These are phyloP conservation scores for Candida freyschussii DNA, from an alignment of 1,139 yeast species.

Conservation along the genomic window DNA sequence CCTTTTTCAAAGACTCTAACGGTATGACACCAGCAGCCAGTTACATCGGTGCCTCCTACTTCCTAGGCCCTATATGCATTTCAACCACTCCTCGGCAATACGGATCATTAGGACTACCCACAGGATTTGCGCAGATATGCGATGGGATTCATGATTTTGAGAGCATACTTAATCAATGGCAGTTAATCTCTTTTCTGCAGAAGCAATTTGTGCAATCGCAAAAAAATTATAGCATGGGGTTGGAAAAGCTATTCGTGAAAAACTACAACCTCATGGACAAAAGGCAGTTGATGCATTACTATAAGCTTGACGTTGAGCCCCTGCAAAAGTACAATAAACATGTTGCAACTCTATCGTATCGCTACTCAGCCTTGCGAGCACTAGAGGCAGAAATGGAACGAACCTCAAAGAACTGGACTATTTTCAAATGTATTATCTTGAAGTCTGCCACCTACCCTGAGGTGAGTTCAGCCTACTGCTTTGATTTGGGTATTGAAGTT, in stretches of 20 bases:
- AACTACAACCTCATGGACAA: constrained; percentile 5
- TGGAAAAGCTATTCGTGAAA: constrained; percentile 14
- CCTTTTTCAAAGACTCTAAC: constrained; percentile 24
- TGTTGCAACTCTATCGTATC: constrained; percentile 2
- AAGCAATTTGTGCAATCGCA: constrained; percentile 19
- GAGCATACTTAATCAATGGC: constrained; percentile 32
- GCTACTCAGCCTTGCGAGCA: constrained; percentile 1
- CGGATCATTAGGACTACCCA: constrained; percentile 26
- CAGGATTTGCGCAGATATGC: constrained; percentile 26
- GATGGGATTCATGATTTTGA: constrained; percentile 27
- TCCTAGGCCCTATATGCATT: constrained; percentile 20
- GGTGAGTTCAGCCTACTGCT: constrained; percentile 36
- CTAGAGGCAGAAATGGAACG: constrained; percentile 2
- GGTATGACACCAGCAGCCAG: constrained; percentile 29
- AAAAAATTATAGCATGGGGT: constrained; percentile 15
- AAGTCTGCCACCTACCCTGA: constrained; percentile 11
- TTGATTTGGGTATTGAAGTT: constrained; percentile 44
- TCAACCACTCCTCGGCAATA: constrained; percentile 4
- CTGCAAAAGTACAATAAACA: constrained; percentile 4
- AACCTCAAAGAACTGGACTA: constrained; percentile 9
- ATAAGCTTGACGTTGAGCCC: constrained; percentile 12
- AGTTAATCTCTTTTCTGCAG: constrained; percentile 21
- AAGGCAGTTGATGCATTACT: constrained; percentile 9
- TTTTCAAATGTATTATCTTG: constrained; percentile 25
- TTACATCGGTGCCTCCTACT: constrained; percentile 28